Evolutionary conservation across 805 yeast genomes (phyloP), one percentile per base, ranked within the genome.

Genomic region (Barnettozyma pratensis): DNA sequence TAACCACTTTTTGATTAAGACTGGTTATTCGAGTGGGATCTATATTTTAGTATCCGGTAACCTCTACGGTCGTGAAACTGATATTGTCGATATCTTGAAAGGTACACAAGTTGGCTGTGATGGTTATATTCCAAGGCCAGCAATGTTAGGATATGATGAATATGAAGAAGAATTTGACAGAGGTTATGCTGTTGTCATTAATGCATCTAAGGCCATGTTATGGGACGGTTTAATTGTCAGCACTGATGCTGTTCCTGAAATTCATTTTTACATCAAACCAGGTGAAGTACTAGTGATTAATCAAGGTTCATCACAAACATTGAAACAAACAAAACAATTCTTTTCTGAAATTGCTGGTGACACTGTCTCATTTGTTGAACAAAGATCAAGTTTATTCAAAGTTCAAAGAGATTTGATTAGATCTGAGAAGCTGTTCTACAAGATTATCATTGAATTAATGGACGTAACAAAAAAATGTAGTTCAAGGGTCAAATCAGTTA

Each of bases 211-310:
- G 58, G 95, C 97, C 0, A 76, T 91, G 66, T 80, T 87, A 43
- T 92, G 98, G 98, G 90, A 86, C 52, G 97, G 97, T 5, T 75
- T 79, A 14, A 81, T 85, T 53, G 74, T 83, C 37, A 76, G 81
- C 39, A 63, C 87, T 6, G 72, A 74, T 11, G 31, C 46, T 4
- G 63, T 79, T 11, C 74, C 59, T 19, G 59, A 60, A 5, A 28
- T 61, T 5, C 61, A 64, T 4, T 71, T 79, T 27, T 83, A 81
- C 48, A 69, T 86, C n/a, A 77, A 75, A 50, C 79, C 78, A 9
- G 94, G 95, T 3, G 80, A 82, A 47, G 74, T 85, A 54, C 61
- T 87, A 30, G 65, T 88, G 45, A 76, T 88, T 1, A 75, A 87
- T 0, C 87, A 82, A 50, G 86, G 91, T 9, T 88, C 95, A 0